Percentiles rank a stretch among this genome's conserved stretches.
These are phyloP conservation scores for Neostapfia colusana DNA, from an alignment of 176 grass and related monocot genomes.

Conservation along the genomic window DNA sequence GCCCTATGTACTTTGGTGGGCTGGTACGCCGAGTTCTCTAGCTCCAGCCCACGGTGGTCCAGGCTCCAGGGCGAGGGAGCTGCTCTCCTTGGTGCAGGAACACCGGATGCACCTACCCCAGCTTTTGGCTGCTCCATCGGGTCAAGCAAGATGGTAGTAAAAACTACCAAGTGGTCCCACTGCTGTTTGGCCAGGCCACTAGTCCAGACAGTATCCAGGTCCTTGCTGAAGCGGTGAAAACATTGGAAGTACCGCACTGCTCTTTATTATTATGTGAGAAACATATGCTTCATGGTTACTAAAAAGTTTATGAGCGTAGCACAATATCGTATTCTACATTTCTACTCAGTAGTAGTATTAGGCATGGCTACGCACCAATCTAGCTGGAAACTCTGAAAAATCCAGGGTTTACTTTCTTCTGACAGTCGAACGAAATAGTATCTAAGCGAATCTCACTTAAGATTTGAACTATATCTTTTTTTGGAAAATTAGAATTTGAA, in stretches of 20 bases:
- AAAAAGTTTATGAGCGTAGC: not conserved
- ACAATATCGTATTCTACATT: no score
- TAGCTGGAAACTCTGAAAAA: not conserved
- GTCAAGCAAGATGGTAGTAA: not conserved
- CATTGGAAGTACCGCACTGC: not conserved
- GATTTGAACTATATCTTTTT: not conserved
- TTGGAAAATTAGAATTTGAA: not conserved
- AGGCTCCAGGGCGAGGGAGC: not conserved
- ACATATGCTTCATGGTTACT: not conserved
- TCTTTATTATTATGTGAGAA: not conserved
- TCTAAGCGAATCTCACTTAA: not conserved
- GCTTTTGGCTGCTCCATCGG: not conserved
- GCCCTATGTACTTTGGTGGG: not conserved
- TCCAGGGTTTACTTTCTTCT: not conserved
- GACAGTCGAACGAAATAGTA: not conserved
- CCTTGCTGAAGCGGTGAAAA: not conserved
- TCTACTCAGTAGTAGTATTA: no score
- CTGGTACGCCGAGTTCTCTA: not conserved
- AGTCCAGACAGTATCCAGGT: not conserved
- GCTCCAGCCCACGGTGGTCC: not conserved
- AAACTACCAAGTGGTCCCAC: conserved; percentile 3
- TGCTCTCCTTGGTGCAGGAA: not conserved
- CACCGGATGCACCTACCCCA: not conserved
- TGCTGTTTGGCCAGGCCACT: not conserved
- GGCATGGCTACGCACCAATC: not conserved